These are phyloP conservation scores for Leccinum uliginosum DNA, from an alignment of 768 basidiomycete genomes.

Conservation along the genomic window DNA sequence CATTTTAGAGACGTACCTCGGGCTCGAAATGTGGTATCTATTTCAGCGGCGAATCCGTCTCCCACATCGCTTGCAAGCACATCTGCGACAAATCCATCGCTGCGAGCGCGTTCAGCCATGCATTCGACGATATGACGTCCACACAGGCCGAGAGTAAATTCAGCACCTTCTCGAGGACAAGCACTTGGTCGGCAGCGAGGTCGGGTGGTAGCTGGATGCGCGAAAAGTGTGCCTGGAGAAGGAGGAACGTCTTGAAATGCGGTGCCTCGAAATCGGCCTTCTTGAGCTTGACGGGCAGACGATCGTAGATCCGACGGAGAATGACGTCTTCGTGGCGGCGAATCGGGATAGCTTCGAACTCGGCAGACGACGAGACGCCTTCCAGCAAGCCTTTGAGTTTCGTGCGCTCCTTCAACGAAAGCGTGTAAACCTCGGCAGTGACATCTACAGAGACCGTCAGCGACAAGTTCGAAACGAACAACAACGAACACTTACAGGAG, in stretches of 20 bases:
- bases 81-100: constrained; percentile 99
- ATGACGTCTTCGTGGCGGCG: constrained; percentile 87
- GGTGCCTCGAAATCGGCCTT: constrained; percentile 84
- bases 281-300: constrained; percentile 93
- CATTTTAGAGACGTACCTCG: constrained; percentile 47
- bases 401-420: constrained; percentile 92
- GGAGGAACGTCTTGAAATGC: constrained; percentile 96
- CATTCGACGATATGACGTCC: constrained; percentile 86
- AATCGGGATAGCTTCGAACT: constrained; percentile 94
- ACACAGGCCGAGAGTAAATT: constrained; percentile 94
- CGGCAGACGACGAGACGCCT: constrained; percentile 94
- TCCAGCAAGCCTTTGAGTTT: constrained; percentile 96
- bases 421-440: constrained; percentile 94
- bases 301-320: constrained; percentile 88
- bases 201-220: constrained; percentile 92
- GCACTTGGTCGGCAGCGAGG: constrained; percentile 83
- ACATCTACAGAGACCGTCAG: constrained; percentile 52
- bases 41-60: constrained; percentile 90
- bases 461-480: too few relatives aligned
- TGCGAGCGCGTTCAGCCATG: constrained; percentile 54
- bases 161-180: constrained; percentile 86
- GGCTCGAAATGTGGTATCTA: constrained; percentile 96
- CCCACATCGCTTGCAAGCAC: constrained; percentile 99
- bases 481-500: constrained; percentile 54
- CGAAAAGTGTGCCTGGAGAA: constrained; percentile 96